Percentiles rank a stretch among this genome's conserved stretches.
Conservation (phyloP, 257 asterid genomes). For the Capsicum chinense region DNA sequence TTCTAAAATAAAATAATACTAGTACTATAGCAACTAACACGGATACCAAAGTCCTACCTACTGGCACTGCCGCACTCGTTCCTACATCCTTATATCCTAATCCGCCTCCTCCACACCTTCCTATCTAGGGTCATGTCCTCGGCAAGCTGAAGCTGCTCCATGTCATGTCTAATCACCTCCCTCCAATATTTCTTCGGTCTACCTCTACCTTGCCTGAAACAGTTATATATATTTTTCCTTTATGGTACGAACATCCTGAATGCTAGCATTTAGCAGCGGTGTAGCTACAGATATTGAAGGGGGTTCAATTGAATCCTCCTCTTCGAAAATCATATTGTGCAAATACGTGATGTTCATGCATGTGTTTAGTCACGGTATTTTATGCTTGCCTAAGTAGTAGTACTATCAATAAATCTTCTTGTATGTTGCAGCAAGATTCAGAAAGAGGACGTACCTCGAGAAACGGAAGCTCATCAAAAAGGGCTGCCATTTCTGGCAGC, state of each 20-base stretch:
- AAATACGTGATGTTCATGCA: background rate
- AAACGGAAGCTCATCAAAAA: slow-evolving; percentile 72
- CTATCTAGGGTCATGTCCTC: too few relatives aligned
- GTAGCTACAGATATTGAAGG: background rate
- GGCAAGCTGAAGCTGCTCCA: too few relatives aligned
- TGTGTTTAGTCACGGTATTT: background rate
- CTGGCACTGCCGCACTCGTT: too few relatives aligned
- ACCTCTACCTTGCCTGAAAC: too few relatives aligned
- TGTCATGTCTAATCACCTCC: too few relatives aligned
- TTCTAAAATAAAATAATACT: too few relatives aligned
- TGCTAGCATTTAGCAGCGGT: background rate
- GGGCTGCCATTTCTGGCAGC: slow-evolving; percentile 58
- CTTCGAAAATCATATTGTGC: background rate
- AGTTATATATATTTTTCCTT: background rate
- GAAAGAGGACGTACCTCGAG: slow-evolving; percentile 67
- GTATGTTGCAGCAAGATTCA: slow-evolving; percentile 62
- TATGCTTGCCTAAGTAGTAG: background rate
- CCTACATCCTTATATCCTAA: too few relatives aligned
- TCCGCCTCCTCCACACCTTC: too few relatives aligned
- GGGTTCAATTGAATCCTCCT: background rate
- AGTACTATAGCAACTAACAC: too few relatives aligned
- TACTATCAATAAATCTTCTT: slow-evolving; percentile 35
- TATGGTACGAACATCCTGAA: background rate
- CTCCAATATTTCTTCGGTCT: too few relatives aligned
- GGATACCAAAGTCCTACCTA: too few relatives aligned